A percentile compares a stretch with the other conserved stretches of the same genome.
phyloP scores from a whole-genome alignment of 495 filamentous ascomycete genomes.

The Thermothielavioides terrestris region DNA sequence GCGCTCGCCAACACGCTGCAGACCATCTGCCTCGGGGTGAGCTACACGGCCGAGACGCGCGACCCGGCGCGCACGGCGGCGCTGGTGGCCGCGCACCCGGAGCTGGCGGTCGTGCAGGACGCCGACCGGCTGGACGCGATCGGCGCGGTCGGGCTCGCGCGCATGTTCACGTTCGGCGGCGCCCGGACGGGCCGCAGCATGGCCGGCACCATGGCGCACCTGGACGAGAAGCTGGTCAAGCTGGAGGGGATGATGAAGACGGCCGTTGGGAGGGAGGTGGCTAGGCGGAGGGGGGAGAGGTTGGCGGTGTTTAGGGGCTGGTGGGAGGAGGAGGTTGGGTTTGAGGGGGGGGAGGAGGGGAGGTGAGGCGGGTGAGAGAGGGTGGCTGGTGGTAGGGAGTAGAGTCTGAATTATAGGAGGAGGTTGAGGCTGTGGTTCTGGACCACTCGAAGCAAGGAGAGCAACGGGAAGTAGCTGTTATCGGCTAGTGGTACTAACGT shows the following conservation, averaged over 20 bases:
- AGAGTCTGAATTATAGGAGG: too few relatives aligned
- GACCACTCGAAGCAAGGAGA: too few relatives aligned
- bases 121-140: conserved; percentile 85
- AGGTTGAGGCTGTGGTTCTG: too few relatives aligned
- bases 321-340: conserved; percentile 59
- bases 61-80: conserved; percentile 43
- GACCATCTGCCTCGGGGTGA: conserved; percentile 61
- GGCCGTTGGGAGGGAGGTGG: conserved; percentile 56
- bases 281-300: conserved; percentile 53
- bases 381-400: not conserved
- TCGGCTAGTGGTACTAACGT: too few relatives aligned
- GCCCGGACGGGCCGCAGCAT: conserved; percentile 48
- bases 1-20: conserved; percentile 57
- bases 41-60: conserved; percentile 64
- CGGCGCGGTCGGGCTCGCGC: conserved; percentile 72
- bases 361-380: not conserved
- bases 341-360: conserved; percentile 9
- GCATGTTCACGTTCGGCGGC: conserved; percentile 69
- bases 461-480: too few relatives aligned
- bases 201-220: conserved; percentile 60
- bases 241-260: conserved; percentile 83
- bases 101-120: conserved; percentile 80
- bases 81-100: conserved; percentile 52
- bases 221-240: conserved; percentile 68
- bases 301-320: conserved; percentile 55